Evolutionary conservation across 495 filamentous ascomycete species (phyloP), one percentile per base, ranked within the genome.

Genomic region (Talaromyces liani): DNA sequence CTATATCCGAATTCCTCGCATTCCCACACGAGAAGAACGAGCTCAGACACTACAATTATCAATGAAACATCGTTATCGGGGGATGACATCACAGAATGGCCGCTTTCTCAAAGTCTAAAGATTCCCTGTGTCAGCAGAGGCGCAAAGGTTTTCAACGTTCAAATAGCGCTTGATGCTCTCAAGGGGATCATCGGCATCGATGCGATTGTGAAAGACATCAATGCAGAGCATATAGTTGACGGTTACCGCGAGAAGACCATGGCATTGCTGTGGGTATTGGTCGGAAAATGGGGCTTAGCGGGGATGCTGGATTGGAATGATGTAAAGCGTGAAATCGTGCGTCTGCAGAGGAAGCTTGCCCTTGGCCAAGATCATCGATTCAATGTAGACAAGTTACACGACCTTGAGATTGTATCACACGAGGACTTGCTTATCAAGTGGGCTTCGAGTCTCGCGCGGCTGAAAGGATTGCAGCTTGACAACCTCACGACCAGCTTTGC

Each of bases 221-320:
- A 71, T 20, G 77, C 87, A 1, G 83, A 85, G 53, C 85, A 90
- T 49, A 84, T 89, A 47, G 83, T 89, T 6, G 82, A 89, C 66
- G 87, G 87, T 6, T 82, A 87, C 64, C 81, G 87, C 31, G 87
- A 90, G 66, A 88, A 84, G 71, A 88, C 87, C 2, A 75, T 89
- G 20, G 78, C 79, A 1, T 75, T 90, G 18, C 72, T 90, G 10
- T 88, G 85, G 87, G 73, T 75, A 16, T 73, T 90, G 34, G 80
- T 89, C 33, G 80, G 82, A 31, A 79, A 79, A 67, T 82, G 80
- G 75, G 85, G 85, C 8, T 72, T 88, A 2, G 67, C 73, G 18
- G 70, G 70, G 25, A 75, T 88, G 0, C 73, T 90, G 10, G 81
- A 88, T 64, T 83, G 80, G 75, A 69, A 73, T 9, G 81, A 82